Evolutionary conservation across 768 basidiomycete genomes (phyloP), one percentile per base, ranked within the genome.

Genomic region (Lenzites betulinus): DNA sequence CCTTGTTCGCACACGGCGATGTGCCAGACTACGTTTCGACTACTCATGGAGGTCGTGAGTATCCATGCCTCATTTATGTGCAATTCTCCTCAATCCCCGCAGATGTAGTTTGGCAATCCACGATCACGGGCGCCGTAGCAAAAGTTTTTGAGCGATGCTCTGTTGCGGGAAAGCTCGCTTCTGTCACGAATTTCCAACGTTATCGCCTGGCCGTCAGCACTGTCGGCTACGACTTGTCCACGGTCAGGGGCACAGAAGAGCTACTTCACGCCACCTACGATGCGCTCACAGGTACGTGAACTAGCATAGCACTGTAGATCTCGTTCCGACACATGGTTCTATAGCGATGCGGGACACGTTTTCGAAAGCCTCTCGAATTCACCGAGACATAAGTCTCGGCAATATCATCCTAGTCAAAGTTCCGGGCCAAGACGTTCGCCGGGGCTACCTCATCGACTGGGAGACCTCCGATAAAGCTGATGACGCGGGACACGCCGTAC

Each of bases 291-390:
- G 61, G 61, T 62, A 5, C 9, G 25, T 35, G 4, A 11, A 18
- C 9, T 13, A 20, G 25, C 16, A 2, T 2, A 15, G 12, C 25
- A 5, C 6, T 13, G 11, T 36, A 6, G 12, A 2, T 20, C 23
- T 16, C 1, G 18, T 26, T 22, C 3, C 35, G 2, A 36, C 44
- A 20, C 5, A 5, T 20, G n/a, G 15, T 20, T 43, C 35, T 33
- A 23, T 38, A 62, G 60, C 54, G 20, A 62, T 62, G 54, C n/a
- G 20, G 8, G 60, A 57, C 23, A 49, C 60, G 1, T 35, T 49
- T 2, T 47, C 41, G 8, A 51, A 58, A n/a, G 57, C 22, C 15
- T 48, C 47, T 1, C 47, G 54, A 9, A 51, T 62, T 15, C 54
- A 54, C 25, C 25, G 54, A 2, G 60, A 54, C 33, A 51, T 62